These are phyloP conservation scores for Gliomastix tumulicola DNA, from an alignment of 2,329 filamentous ascomycete genomes.

Conservation along the genomic window DNA sequence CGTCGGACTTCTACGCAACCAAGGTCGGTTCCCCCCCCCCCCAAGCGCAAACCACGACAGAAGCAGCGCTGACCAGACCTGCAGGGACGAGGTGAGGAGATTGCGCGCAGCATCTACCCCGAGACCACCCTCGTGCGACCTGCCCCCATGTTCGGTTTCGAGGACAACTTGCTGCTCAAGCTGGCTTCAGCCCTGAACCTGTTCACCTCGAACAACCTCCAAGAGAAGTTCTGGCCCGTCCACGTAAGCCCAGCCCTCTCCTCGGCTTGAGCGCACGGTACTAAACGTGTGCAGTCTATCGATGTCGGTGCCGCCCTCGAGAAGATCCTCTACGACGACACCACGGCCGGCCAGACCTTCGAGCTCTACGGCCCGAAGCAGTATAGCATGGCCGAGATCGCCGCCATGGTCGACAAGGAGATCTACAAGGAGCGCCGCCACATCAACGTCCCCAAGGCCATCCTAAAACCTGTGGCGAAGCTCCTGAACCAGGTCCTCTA, in stretches of 20 bases:
- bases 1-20: constrained; percentile 84
- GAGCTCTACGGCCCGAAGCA: constrained; percentile 92
- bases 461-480: constrained; percentile 69
- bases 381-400: constrained; percentile 84
- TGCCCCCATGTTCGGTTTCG: constrained; percentile 88
- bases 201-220: constrained; percentile 88
- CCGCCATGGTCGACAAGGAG: constrained; percentile 81
- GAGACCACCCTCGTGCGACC: constrained; percentile 96
- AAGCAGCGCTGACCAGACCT: constrained; percentile 7
- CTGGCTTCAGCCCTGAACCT: constrained; percentile 75
- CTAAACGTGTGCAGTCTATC: constrained; percentile 54
- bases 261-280: neutral
- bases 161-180: constrained; percentile 84
- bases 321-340: constrained; percentile 85
- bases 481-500: constrained; percentile 77
- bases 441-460: constrained; percentile 78
- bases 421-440: constrained; percentile 86
- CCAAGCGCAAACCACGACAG: neutral
- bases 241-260: constrained; percentile 52
- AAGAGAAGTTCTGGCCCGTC: constrained; percentile 84
- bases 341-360: constrained; percentile 81
- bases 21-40: constrained; percentile 57
- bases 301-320: constrained; percentile 88
- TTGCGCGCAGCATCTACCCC: constrained; percentile 83
- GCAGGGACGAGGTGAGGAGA: constrained; percentile 70